Base-by-base conservation (phyloP, 2,329 filamentous ascomycete genomes). In the Neonectria punicea region DNA sequence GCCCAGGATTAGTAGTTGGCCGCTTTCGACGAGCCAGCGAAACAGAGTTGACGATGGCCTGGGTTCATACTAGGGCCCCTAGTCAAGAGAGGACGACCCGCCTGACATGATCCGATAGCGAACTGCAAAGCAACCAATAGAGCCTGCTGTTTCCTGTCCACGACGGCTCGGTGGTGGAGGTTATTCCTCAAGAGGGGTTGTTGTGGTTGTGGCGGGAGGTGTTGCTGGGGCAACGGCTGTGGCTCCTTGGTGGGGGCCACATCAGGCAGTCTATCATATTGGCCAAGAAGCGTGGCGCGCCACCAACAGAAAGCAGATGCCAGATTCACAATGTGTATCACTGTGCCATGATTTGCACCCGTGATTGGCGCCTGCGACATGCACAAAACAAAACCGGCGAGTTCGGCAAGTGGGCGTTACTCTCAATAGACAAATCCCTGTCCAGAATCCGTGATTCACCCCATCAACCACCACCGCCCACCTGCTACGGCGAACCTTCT, bases 91-190 rank as follows among this genome's bases (percentile, higher is more conserved):
- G 53, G 53, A 44, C 30, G 59, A 46, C 59, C 59, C 59, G 59
- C 59, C 32, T 30, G 39, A 28, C 59, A 62, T 62, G 53, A 34
- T 57, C 53, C 54, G 59, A 57, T 62, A 39, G 36, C 16, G 28
- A 53, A 13, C 22, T 25, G 9, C 30, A 28, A 28, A 56, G 46
- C 28, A 14, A 30, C 59, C 53, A 62, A 55, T 53, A 14, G 20
- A 49, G 59, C 34, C n/a, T 14, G 30, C 22, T 11, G 14, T 34
- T 50, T n/a, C 30, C 49, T 39, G 49, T 51, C 30, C n/a, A 10
- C 16, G 16, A 50, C n/a, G 47, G 14, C 25, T 22, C 49, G 14
- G n/a, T 20, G 49, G 49, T 51, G 49, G 49, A 51, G 49, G 49
- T 11, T 11, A 30, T 34, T n/a, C 28, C 11, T 51, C 51, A 22